phyloP scores from a whole-genome alignment of 1,139 yeast genomes.

The Scheffersomyces segobiensis region DNA sequence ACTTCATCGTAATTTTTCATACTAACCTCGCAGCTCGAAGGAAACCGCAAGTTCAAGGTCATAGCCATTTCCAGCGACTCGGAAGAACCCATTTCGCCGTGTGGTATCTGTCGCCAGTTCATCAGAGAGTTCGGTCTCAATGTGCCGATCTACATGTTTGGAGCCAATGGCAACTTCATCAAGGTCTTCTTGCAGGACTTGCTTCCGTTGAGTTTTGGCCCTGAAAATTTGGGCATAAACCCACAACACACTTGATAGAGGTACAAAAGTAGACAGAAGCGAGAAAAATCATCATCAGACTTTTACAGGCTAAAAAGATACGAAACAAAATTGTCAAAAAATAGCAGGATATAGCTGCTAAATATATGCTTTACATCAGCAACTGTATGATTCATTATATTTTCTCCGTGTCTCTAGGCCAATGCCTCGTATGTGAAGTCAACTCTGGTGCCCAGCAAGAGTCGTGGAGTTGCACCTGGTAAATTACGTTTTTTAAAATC shows the following conservation, averaged over 20 bases:
- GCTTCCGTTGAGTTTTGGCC: conserved; percentile 86
- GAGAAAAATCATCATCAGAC: too few species aligned
- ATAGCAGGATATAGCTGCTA: background rate
- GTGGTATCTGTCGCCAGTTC: conserved; percentile 93
- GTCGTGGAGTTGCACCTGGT: background rate
- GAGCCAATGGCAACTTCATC: conserved; percentile 45
- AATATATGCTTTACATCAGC: too few species aligned
- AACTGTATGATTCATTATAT: background rate
- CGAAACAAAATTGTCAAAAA: too few species aligned
- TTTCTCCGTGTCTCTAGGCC: background rate
- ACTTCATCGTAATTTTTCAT: background rate
- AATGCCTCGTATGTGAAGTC: background rate
- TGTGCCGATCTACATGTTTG: conserved; percentile 63
- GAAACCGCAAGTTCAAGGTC: conserved; percentile 51
- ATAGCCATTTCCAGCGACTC: conserved; percentile 74
- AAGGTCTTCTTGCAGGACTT: conserved; percentile 58
- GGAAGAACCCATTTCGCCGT: conserved; percentile 69
- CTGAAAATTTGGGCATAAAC: conserved; percentile 52
- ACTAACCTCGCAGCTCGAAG: conserved; percentile 31
- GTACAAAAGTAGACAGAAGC: background rate
- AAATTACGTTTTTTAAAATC: background rate
- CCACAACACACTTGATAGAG: background rate
- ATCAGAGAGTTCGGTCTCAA: conserved; percentile 69
- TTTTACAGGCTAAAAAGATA: background rate
- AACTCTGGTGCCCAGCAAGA: too few species aligned